Base-by-base conservation (phyloP, 805 yeast species). In the Candida wancherniae region DNA sequence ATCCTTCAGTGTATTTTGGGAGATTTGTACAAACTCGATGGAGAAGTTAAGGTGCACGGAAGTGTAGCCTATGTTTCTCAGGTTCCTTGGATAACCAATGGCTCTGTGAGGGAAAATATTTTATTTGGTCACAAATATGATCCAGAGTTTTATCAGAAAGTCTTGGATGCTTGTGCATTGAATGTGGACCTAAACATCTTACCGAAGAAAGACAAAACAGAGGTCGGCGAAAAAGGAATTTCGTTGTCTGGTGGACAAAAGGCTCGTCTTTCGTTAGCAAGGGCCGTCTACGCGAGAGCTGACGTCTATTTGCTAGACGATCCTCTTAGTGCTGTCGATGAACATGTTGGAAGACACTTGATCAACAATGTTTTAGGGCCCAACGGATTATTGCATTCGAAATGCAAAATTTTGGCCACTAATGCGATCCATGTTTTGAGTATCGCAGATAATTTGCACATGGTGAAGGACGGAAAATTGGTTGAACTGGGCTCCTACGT, bases 161-260 rank as follows among this genome's bases (percentile, higher is more conserved):
- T 95, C 0, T 61, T 92, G 14, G 75, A 77, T 30, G 95, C 96
- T 0, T 92, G 98, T 68, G 96, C 94, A 9, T 71, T 92, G 45
- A 58, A 69, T 9, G 77, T 77, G 16, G 98, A 92, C 62, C 65
- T 92, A 39, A 75, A 72, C 18, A 75, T 80, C 18, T 69, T 92
- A 37, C 86, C 95, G 2, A 84, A 85, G 50, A 95, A 96, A 33
- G 97, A 92, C 55, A 69, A 69, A 30, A 92, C 98, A 5, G 76
- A 84, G 47, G 97, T 92, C 36, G 98, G 98, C 41, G 98, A 92
- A 62, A 86, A 90, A 56, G 98, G 98, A 42, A 88, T 92, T 30
- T 85, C 97, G 9, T 68, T 92, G 29, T 84, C 95, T 24, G 98
- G 98, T 30, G 98, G 98, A 26, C 98, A 92, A 58, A 92, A 92